Base-by-base conservation (phyloP, 2,329 filamentous ascomycete genomes). In the Microsporum audouinii region DNA sequence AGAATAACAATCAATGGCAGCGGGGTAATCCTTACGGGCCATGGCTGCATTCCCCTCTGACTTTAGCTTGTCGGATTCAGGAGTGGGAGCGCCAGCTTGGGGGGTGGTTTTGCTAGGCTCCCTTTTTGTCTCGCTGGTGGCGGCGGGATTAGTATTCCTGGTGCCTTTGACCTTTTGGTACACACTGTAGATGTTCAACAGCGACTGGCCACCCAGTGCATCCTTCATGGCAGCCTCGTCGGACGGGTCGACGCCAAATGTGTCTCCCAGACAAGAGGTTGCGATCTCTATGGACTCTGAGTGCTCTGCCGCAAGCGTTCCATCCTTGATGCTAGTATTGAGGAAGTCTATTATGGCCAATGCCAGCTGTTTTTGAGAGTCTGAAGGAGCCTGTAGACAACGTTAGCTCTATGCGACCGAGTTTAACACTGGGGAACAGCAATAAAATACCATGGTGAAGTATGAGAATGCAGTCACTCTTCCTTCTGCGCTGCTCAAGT, bases 311-410 rank as follows among this genome's bases (percentile, higher is more conserved):
- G 87, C 82, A 62, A 99, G 83, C 51, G 91, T 95, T 70, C 94
- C 94, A 74, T 99, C 94, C 65, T 85, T 87, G 68, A 90, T 79
- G 53, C 91, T 95, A 63, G 84, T 86, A 69, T 83, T 83, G 64
- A 99, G 87, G 80, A 96, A 99, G 78, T 97, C 90, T 80, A 95
- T 90, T 75, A 99, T 92, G 69, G 94, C 90, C 73, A 99, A 89
- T 75, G 94, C 94, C 66, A 99, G 88, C 78, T 91, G 90, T 84
- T 99, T 87, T 74, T 84, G 84, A 60, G 84, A 84, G 66, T 81
- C 79, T 61, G 71, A 72, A 12, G 73, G 73, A 63, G 74, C 73
- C 74, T 76, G 63, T 38, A 36, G 14, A 0, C 14, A 51, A 47
- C 10, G 51, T 55, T 31, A 55, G 33, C 3, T 17, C 33, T 10